phyloP scores from a whole-genome alignment of 78 protist species.

The Dictyostelium citrinum region DNA sequence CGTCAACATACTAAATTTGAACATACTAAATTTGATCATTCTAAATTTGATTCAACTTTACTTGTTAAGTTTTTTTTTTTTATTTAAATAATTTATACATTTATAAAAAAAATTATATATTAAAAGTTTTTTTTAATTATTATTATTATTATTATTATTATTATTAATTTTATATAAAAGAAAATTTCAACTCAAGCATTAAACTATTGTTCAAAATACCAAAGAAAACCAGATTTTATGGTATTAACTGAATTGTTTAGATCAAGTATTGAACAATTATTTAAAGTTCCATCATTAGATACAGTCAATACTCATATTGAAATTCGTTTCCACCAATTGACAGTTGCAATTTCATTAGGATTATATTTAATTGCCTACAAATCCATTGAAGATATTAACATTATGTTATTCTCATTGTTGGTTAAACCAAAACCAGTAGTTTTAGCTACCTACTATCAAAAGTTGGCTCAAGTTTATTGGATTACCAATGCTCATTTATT shows the following conservation, averaged over 20 bases:
- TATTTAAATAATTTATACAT: neutral
- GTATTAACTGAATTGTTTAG: conserved; percentile 89
- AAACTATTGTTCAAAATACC: conserved; percentile 86
- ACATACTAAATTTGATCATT: conserved; percentile 32
- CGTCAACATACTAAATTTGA: neutral
- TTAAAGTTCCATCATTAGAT: conserved; percentile 75
- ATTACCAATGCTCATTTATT: conserved; percentile 83
- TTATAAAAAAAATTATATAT: too few species aligned
- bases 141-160: neutral
- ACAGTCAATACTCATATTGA: conserved; percentile 86
- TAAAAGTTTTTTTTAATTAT: too few species aligned
- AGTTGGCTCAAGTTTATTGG: conserved; percentile 90
- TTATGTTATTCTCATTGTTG: conserved; percentile 46
- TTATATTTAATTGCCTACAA: conserved; percentile 93
- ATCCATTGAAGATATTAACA: conserved; percentile 89
- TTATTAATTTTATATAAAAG: neutral
- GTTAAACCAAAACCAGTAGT: conserved; percentile 69
- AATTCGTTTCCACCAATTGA: conserved; percentile 89
- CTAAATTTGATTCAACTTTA: conserved; percentile 18
- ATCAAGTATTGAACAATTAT: conserved; percentile 68
- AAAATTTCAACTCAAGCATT: conserved; percentile 81
- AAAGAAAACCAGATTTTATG: conserved; percentile 89
- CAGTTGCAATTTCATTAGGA: conserved; percentile 86
- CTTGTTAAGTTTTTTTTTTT: neutral
- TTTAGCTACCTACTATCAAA: conserved; percentile 81